Evolutionary conservation across 2,329 filamentous ascomycete species (phyloP).

Genomic region (Xylaria sp.): DNA sequence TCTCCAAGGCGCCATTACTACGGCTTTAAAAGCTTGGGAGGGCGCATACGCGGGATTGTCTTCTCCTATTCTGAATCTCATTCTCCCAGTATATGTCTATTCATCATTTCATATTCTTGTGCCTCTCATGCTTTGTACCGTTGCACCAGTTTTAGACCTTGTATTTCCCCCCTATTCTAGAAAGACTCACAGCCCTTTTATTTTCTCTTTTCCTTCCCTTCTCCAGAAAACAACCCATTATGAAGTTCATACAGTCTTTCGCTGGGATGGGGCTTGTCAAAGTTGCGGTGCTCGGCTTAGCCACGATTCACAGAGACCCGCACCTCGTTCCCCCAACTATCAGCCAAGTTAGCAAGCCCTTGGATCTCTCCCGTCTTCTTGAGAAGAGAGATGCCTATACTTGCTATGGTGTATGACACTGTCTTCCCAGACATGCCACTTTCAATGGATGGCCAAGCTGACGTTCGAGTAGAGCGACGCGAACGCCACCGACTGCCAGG

Average conservation of each 20-base stretch:
- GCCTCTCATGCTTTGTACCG: constrained; percentile 11
- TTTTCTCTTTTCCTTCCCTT: not conserved
- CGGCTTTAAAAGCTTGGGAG: not conserved
- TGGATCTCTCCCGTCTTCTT: constrained; percentile 19
- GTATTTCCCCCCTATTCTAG: not conserved
- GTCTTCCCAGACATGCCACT: not conserved
- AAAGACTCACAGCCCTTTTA: not conserved
- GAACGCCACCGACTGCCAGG: constrained; percentile 43
- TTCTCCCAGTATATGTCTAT: not conserved
- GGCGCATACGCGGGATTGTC: not conserved
- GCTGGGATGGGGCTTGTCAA: constrained; percentile 1
- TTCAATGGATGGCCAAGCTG: not conserved
- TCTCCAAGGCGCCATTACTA: not conserved
- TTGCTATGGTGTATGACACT: constrained; percentile 46
- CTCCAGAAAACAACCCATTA: not conserved
- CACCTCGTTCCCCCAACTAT: not conserved
- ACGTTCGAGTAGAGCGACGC: constrained; percentile 34
- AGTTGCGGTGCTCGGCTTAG: constrained; percentile 3
- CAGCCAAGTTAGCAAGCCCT: not conserved
- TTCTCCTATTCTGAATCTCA: not conserved
- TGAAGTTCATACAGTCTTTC: constrained; percentile 10
- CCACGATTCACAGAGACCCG: not conserved
- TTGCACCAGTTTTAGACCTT: not conserved
- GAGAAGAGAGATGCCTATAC: constrained; percentile 47
- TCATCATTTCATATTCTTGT: not conserved